Evolutionary conservation across 2,329 filamentous ascomycete genomes (phyloP).

Genomic region (Penicillium aurantiogriseum): DNA sequence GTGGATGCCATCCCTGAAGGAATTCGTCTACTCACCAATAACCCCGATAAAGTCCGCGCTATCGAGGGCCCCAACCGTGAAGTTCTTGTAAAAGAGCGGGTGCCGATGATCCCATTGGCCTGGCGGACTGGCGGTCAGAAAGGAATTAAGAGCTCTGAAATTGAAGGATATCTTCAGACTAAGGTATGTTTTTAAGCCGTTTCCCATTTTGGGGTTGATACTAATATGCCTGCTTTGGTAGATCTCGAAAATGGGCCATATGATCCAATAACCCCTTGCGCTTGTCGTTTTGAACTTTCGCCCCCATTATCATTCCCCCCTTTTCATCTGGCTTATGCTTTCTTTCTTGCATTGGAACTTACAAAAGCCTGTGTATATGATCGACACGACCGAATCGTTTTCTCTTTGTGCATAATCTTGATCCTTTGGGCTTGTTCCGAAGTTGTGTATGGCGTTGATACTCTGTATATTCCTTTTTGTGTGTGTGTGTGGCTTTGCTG

Average conservation of each 20-base stretch:
- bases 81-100: constrained; percentile 80
- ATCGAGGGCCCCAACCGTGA: constrained; percentile 90
- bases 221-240: constrained; percentile 33
- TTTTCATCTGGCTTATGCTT: constrained; percentile 7
- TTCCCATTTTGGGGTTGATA: background rate
- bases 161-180: constrained; percentile 90
- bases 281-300: background rate
- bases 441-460: background rate
- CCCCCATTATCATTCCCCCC: constrained; percentile 3
- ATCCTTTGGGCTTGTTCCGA: constrained; percentile 6
- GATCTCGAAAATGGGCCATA: constrained; percentile 87
- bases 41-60: constrained; percentile 92
- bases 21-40: constrained; percentile 86
- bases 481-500: background rate
- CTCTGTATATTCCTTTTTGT: constrained; percentile 15
- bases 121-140: constrained; percentile 78
- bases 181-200: constrained; percentile 63
- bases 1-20: constrained; percentile 58
- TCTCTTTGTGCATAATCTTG: constrained; percentile 17
- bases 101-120: constrained; percentile 91
- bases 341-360: constrained; percentile 10
- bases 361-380: constrained; percentile 20
- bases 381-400: constrained; percentile 22
- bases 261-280: constrained; percentile 50
- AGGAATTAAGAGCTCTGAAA: constrained; percentile 82